Base-by-base conservation (phyloP, 345 rosid species). In the Syzygium jambos region DNA sequence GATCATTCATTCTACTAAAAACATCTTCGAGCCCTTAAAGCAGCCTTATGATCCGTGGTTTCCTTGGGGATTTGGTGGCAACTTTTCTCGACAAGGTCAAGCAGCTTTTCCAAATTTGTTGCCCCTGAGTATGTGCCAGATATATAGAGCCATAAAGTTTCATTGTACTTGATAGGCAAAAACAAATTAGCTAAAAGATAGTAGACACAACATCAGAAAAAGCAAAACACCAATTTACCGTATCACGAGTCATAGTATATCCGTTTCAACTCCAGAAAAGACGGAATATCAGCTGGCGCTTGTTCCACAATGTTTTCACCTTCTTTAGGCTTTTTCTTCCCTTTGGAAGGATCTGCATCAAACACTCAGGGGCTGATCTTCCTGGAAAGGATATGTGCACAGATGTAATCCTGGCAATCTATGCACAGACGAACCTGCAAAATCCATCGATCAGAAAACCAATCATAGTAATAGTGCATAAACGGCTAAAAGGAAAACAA, bases 241-340 rank as follows among this genome's bases (percentile, higher is more conserved):
- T 53, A 53, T 53, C 55, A 53, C 16, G 55, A 53, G 22, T 53
- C 98, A 92, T 95, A 93, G 92, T 95, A 94, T 41, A 95, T 93
- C 38, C 93, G 90, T 92, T 97, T 96, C 87, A 97, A 92, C 89
- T 95, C 97, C 92, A 94, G 65, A 59, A 96, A 85, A 4, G 97
- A 92, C 55, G 99, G 99, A 88, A 96, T 95, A 91, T 96, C 96
- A 86, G 95, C 97, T 85, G 98, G 96, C 88, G 98, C 98, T 92
- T 95, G 98, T 89, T 95, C 98, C 82, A 98, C 93, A 59, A 96
- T 86, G 88, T 91, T 91, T 46, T 95, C 98, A 85, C 96, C 97
- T 92, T 95, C 98, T 89, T 98, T 96, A 52, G 98, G 96, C 91
- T 93, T 96, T 91, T 96, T 98, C 93, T 96, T 96, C 89, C 94